phyloP scores from a whole-genome alignment of 23 red algal genomes.

The Pyropia yezoensis region DNA sequence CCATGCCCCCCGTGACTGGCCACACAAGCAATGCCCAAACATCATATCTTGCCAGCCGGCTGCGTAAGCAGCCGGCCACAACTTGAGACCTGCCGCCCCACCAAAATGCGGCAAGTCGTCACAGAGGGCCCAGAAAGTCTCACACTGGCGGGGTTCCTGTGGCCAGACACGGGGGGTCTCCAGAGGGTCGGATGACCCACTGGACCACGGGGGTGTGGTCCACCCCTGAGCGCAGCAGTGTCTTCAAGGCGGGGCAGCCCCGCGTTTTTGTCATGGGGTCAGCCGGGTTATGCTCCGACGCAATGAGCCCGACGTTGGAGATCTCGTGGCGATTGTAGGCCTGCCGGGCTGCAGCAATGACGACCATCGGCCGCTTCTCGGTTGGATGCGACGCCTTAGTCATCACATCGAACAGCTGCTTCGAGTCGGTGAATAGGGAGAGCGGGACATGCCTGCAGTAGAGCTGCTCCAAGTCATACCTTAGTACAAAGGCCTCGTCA shows the following conservation, averaged over 20 bases:
- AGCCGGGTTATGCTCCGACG: slow-evolving; percentile 1
- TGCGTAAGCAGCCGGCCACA: too few relatives aligned
- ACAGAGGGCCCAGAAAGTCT: too few relatives aligned
- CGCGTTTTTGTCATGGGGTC: background rate
- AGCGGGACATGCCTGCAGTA: background rate
- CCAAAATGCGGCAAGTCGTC: too few relatives aligned
- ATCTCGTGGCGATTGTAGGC: background rate
- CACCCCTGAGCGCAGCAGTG: background rate
- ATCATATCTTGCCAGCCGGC: too few relatives aligned
- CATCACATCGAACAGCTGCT: too few relatives aligned
- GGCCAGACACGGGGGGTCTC: too few relatives aligned
- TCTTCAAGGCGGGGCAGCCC: background rate
- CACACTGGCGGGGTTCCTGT: too few relatives aligned
- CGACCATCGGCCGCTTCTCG: slow-evolving; percentile 9
- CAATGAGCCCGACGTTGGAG: slow-evolving; percentile 1
- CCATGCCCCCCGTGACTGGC: too few relatives aligned
- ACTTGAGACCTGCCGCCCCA: too few relatives aligned
- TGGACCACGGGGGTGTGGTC: slow-evolving; percentile 7
- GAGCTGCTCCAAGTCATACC: background rate
- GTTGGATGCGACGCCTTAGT: slow-evolving; percentile 3
- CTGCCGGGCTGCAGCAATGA: background rate
- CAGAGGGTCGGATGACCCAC: slow-evolving; percentile 9
- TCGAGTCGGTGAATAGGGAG: too few relatives aligned
- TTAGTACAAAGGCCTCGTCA: slow-evolving; percentile 4
- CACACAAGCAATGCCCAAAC: too few relatives aligned